Evolutionary conservation across 345 rosid genomes (phyloP).

Genomic region (Corymbia maculata): DNA sequence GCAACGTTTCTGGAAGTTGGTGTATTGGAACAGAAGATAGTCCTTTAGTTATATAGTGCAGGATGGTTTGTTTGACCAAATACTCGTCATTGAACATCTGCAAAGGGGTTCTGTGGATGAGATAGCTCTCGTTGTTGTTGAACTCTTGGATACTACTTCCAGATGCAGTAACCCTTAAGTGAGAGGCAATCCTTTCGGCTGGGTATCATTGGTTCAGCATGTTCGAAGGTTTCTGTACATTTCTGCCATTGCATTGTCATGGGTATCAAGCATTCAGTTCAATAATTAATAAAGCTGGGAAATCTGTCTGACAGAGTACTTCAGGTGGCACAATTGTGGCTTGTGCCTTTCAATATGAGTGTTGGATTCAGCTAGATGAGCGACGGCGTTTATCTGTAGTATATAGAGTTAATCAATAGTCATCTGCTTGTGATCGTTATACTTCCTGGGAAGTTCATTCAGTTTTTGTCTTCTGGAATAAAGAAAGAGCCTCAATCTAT

Average conservation of each 20-base stretch:
- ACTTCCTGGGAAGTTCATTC: background rate
- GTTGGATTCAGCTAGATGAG: conserved; percentile 26
- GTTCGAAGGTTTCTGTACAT: conserved; percentile 16
- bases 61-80: background rate
- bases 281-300: conserved; percentile 40
- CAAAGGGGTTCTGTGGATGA: background rate
- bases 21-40: background rate
- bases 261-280: conserved; percentile 23
- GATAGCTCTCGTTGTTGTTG: background rate
- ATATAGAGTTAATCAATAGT: conserved; percentile 11
- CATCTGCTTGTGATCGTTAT: conserved; percentile 26
- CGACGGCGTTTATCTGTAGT: conserved; percentile 3
- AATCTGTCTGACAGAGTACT: conserved; percentile 27
- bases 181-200: background rate
- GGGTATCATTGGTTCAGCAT: conserved; percentile 7
- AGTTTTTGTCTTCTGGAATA: conserved; percentile 31
- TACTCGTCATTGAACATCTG: background rate
- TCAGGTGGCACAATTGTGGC: conserved; percentile 9
- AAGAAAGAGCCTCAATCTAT: conserved; percentile 22
- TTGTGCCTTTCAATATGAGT: conserved; percentile 16
- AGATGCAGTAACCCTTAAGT: background rate
- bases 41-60: background rate
- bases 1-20: background rate
- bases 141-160: background rate
- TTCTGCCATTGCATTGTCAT: conserved; percentile 15